Conservation (phyloP, 2,329 filamentous ascomycete genomes). For the Cercospora sojina region DNA sequence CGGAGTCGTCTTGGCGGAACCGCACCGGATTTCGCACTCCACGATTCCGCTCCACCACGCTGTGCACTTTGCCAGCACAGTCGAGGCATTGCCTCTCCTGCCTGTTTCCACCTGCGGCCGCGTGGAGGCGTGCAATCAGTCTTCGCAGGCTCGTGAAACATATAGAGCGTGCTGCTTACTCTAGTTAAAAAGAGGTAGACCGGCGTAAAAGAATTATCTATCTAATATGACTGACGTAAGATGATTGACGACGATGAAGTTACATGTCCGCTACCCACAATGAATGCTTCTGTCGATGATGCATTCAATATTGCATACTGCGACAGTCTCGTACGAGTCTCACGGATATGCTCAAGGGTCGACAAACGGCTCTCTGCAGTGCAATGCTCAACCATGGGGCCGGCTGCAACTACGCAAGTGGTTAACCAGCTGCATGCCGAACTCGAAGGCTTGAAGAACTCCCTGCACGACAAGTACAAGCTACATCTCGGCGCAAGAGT, state of each 20-base stretch:
- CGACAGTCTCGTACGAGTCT: neutral
- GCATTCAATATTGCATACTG: neutral
- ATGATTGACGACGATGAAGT: neutral
- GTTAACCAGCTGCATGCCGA: neutral
- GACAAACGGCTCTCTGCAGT: neutral
- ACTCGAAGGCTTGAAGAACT: neutral
- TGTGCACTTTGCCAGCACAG: too few species aligned
- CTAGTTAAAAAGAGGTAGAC: too few species aligned
- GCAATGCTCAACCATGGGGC: neutral
- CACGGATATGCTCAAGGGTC: neutral
- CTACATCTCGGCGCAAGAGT: neutral
- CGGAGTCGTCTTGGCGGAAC: too few species aligned
- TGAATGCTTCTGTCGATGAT: neutral
- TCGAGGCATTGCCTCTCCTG: too few species aligned
- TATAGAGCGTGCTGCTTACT: too few species aligned
- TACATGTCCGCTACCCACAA: neutral
- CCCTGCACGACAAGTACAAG: neutral
- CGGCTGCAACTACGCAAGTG: neutral
- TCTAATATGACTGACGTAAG: neutral
- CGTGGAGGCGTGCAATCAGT: too few species aligned
- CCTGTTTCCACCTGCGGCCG: too few species aligned
- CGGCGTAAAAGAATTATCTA: too few species aligned
- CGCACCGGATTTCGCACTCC: too few species aligned
- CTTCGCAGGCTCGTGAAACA: too few species aligned
- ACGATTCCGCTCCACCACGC: too few species aligned